Percentiles rank a stretch among this genome's conserved stretches.
These are phyloP conservation scores for Chaetomium strumarium DNA, from an alignment of 2,329 filamentous ascomycete genomes.

Conservation along the genomic window DNA sequence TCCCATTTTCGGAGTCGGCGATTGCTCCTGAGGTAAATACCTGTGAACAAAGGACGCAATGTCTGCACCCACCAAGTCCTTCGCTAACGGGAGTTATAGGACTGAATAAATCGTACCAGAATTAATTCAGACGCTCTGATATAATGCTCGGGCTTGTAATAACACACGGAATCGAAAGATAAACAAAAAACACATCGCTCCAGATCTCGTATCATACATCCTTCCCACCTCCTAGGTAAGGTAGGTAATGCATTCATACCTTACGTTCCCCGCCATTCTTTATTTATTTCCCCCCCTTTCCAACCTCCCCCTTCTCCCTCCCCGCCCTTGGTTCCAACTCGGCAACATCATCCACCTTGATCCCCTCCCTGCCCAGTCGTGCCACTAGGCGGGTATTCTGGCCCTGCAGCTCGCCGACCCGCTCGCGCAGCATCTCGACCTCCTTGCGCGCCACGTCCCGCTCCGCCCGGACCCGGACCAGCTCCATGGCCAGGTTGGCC, in stretches of 20 bases:
- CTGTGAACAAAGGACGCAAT: conserved; percentile 27
- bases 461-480: conserved; percentile 48
- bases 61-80: conserved; percentile 23
- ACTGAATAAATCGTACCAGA: too few relatives aligned
- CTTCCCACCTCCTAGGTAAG: too few relatives aligned
- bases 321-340: not conserved
- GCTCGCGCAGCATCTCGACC: conserved; percentile 47
- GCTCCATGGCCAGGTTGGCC: conserved; percentile 42
- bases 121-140: too few relatives aligned
- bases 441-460: conserved; percentile 48
- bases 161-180: too few relatives aligned
- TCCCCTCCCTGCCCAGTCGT: conserved; percentile 39
- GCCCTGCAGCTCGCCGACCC: conserved; percentile 52
- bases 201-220: too few relatives aligned
- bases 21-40: conserved; percentile 23
- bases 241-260: too few relatives aligned
- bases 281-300: not conserved
- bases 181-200: too few relatives aligned
- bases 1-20: conserved; percentile 23
- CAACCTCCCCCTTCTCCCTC: not conserved
- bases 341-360: not conserved
- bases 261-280: too few relatives aligned
- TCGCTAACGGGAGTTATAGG: conserved; percentile 9
- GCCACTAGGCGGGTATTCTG: conserved; percentile 56
- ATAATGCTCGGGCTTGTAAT: too few relatives aligned